phyloP scores from a whole-genome alignment of 2,329 filamentous ascomycete genomes.

The Botrytis deweyae region DNA sequence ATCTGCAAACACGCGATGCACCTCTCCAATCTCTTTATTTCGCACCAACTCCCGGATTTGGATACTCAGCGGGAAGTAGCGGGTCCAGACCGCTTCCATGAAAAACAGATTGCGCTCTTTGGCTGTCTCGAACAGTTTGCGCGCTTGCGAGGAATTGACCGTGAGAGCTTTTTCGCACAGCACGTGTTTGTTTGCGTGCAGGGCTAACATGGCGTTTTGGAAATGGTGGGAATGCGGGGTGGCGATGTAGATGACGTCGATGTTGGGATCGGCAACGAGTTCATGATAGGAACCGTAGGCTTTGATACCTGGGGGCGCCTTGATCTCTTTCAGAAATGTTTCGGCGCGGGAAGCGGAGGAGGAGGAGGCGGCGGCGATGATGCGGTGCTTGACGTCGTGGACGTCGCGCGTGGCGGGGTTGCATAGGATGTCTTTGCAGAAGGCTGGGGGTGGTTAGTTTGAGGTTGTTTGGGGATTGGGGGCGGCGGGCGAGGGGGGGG shows the following conservation, averaged over 20 bases:
- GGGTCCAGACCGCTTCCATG: conserved; percentile 70
- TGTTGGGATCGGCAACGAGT: conserved; percentile 60
- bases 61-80: conserved; percentile 66
- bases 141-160: conserved; percentile 64
- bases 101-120: conserved; percentile 59
- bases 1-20: conserved; percentile 45
- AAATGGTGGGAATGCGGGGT: conserved; percentile 74
- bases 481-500: no score
- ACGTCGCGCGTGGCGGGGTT: conserved; percentile 60
- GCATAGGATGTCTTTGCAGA: conserved; percentile 62
- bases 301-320: conserved; percentile 55
- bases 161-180: conserved; percentile 73
- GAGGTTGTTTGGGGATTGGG: conserved; percentile 13
- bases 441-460: conserved; percentile 41
- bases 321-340: conserved; percentile 58
- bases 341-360: conserved; percentile 58
- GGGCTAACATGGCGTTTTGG: conserved; percentile 63
- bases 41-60: conserved; percentile 53
- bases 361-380: conserved; percentile 65
- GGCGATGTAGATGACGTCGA: conserved; percentile 69
- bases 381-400: conserved; percentile 59
- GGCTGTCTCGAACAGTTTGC: conserved; percentile 58
- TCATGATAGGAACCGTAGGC: conserved; percentile 67
- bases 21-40: conserved; percentile 43
- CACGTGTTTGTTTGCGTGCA: conserved; percentile 67